phyloP scores from a whole-genome alignment of 2,329 filamentous ascomycete species.

The Tolypocladium capitatum region DNA sequence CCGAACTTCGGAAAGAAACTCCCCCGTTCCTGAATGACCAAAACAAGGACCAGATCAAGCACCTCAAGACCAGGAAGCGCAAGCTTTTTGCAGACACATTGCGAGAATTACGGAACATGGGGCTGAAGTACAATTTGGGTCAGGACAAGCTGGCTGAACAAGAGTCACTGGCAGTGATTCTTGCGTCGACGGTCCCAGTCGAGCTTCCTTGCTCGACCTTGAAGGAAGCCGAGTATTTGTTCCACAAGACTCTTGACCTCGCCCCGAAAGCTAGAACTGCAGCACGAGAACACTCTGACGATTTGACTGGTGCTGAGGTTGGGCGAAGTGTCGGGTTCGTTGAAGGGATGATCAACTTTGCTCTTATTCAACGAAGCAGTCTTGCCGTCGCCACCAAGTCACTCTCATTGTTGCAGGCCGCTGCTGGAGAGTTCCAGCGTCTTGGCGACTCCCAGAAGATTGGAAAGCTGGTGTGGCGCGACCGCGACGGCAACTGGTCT shows the following conservation, averaged over 20 bases:
- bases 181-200: slow-evolving; percentile 43
- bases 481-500: slow-evolving; percentile 10
- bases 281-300: slow-evolving; percentile 64
- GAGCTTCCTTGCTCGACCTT: slow-evolving; percentile 11
- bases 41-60: slow-evolving; percentile 71
- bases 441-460: slow-evolving; percentile 17
- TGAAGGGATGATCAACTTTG: slow-evolving; percentile 68
- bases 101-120: slow-evolving; percentile 75
- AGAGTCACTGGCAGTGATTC: slow-evolving; percentile 52
- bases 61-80: slow-evolving; percentile 81
- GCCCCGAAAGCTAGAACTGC: slow-evolving; percentile 54
- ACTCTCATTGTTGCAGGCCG: slow-evolving; percentile 24
- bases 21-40: slow-evolving; percentile 72
- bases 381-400: slow-evolving; percentile 27
- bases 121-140: slow-evolving; percentile 70
- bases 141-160: slow-evolving; percentile 62
- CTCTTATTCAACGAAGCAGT: slow-evolving; percentile 44
- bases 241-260: slow-evolving; percentile 67
- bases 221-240: slow-evolving; percentile 50
- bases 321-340: slow-evolving; percentile 67
- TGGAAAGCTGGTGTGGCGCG: slow-evolving; percentile 9
- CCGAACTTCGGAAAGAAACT: slow-evolving; percentile 70
- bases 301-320: slow-evolving; percentile 70
- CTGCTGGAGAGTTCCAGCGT: slow-evolving; percentile 22
- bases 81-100: slow-evolving; percentile 83